Percentiles rank a stretch among this genome's conserved stretches.
phyloP scores from a whole-genome alignment of 768 basidiomycete genomes.

The Russula dissimulans region DNA sequence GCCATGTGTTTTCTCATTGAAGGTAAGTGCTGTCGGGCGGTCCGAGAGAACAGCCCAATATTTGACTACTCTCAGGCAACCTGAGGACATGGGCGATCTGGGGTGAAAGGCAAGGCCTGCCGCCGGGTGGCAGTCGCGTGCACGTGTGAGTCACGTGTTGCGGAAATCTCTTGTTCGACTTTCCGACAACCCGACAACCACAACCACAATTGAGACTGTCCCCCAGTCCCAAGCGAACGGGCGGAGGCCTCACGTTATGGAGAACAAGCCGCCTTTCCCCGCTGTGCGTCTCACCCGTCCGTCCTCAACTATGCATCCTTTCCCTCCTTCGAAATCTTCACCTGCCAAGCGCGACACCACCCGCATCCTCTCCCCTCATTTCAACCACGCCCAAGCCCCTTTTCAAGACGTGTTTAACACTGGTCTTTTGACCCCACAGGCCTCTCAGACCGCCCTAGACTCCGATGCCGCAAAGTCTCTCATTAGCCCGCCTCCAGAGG shows the following conservation, averaged over 20 bases:
- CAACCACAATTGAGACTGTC: too few species aligned
- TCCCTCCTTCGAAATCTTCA: constrained; percentile 13
- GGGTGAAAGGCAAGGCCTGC: too few species aligned
- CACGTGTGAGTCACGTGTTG: too few species aligned
- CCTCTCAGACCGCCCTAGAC: constrained; percentile 6
- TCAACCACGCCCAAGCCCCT: neutral
- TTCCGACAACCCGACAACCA: too few species aligned
- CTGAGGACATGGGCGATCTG: too few species aligned
- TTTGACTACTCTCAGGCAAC: too few species aligned
- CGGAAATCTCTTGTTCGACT: too few species aligned
- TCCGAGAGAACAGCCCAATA: too few species aligned
- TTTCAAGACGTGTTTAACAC: constrained; percentile 6
- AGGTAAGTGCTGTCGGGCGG: too few species aligned
- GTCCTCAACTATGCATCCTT: constrained; percentile 1
- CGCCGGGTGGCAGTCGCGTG: too few species aligned
- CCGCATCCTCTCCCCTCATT: constrained; percentile 12
- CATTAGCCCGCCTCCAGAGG: constrained; percentile 20
- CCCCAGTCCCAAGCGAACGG: too few species aligned
- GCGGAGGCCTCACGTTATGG: constrained; percentile 4
- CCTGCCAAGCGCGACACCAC: constrained; percentile 1
- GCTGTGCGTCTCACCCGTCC: neutral
- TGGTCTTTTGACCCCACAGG: constrained; percentile 15
- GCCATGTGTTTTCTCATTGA: neutral
- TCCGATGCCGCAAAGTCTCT: constrained; percentile 17
- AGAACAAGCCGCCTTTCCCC: constrained; percentile 9